A percentile compares a stretch with the other conserved stretches of the same genome.
Conservation (phyloP, 2,329 filamentous ascomycete species). For the Colletotrichum abscissum region DNA sequence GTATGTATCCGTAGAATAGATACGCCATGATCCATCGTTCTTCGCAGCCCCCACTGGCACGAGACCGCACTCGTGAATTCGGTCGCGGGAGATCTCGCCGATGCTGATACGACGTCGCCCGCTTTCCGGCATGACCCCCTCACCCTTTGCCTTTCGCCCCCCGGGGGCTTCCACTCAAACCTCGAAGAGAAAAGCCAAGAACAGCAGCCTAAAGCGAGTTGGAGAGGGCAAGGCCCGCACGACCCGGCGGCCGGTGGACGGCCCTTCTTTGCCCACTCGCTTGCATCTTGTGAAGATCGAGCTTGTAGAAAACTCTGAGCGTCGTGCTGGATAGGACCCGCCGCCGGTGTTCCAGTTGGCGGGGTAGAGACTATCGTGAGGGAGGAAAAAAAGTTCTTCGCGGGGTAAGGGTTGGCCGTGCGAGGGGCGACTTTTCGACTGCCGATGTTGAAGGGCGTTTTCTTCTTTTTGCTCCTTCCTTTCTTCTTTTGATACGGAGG, state of each 20-base stretch:
- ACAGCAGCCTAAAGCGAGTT: neutral
- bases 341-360: slow-evolving; percentile 29
- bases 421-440: neutral
- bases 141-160: neutral
- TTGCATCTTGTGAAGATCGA: slow-evolving; percentile 9
- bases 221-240: slow-evolving; percentile 7
- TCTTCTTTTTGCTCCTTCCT: neutral
- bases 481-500: neutral
- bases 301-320: slow-evolving; percentile 2
- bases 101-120: slow-evolving; percentile 25
- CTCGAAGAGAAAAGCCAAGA: neutral
- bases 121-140: slow-evolving; percentile 5
- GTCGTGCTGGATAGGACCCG: neutral
- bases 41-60: neutral
- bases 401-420: neutral
- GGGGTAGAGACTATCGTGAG: slow-evolving; percentile 20
- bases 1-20: neutral
- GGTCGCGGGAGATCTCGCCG: slow-evolving; percentile 13
- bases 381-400: neutral
- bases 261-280: neutral
- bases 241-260: neutral
- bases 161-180: neutral
- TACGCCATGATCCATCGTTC: neutral
- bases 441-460: neutral
- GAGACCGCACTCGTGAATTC: neutral